Evolutionary conservation across 2,329 filamentous ascomycete species (phyloP), one percentile per base, ranked within the genome.

Genomic region (Cryphonectria radicalis): DNA sequence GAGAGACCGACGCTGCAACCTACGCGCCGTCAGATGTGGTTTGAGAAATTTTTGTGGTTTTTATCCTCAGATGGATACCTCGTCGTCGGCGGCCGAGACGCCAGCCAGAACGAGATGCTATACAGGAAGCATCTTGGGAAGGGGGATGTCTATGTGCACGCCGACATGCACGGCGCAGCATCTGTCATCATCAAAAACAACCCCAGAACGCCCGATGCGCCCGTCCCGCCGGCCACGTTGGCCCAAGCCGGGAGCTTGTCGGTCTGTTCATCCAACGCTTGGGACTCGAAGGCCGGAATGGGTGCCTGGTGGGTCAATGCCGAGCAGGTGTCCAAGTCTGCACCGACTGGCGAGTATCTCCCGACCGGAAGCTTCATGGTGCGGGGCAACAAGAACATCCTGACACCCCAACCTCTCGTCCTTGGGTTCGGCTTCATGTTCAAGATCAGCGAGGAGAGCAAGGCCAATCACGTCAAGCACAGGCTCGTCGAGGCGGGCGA

Each of bases 251-350:
- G 96, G 0, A 91, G 91, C 62, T 83, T 98, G 42, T 91, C 92
- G 0, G 92, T 99, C 6, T 93, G 93, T 73, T 92, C 93, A 11
- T 98, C 94, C 0, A 91, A 86, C 70, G 96, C 95, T 0, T 99
- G 96, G 96, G 96, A 98, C 73, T 95, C 93, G 1, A 99, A 99
- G 80, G 95, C 95, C 11, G 90, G 94, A 22, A 97, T 98, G 93
- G 92, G 93, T 25, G 95, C 95, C 11, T 99, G 93, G 92, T 99
- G 96, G 96, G 95, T 97, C 0, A 90, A 91, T 73, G 92, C 93
- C 1, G 91, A 95, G 68, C 95, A 98, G 79, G 93, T 99, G 0
- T 94, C 93, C 13, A 98, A 98, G 82, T 93, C 90, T 46, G 91
- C 92, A 0, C 86, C 90, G 0, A 90, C 88, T 0, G 95, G 95